Evolutionary conservation across 768 basidiomycete species (phyloP).

Genomic region (Kwoniella pini): DNA sequence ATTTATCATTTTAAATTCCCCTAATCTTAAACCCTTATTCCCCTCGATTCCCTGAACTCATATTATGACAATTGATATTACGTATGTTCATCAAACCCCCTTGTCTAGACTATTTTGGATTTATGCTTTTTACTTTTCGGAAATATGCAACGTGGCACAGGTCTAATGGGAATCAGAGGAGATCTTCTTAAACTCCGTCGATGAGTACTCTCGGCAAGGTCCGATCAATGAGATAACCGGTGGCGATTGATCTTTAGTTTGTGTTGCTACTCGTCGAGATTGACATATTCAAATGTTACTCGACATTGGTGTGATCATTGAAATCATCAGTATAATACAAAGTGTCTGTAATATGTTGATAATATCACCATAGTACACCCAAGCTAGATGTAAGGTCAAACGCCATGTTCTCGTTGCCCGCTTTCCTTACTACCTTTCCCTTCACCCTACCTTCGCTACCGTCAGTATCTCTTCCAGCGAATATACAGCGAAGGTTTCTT

Average conservation of each 20-base stretch:
- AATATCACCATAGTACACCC: not conserved
- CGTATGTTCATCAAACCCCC: no score
- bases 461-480: constrained; percentile 55
- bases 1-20: no score
- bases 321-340: not conserved
- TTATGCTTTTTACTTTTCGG: not conserved
- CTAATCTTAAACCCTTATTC: no score
- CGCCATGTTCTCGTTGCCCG: constrained; percentile 40
- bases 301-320: no score
- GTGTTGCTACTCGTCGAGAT: no score
- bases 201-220: not conserved
- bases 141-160: not conserved
- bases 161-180: no score
- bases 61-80: no score
- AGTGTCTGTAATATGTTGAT: not conserved
- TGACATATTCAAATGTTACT: no score
- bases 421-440: constrained; percentile 40
- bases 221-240: not conserved
- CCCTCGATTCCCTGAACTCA: no score
- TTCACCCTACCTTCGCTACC: constrained; percentile 50
- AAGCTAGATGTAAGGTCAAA: not conserved
- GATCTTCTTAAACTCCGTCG: no score
- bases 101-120: no score
- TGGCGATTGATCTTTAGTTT: not conserved
- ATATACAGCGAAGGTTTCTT: constrained; percentile 82